Evolutionary conservation across 1,139 yeast species (phyloP).

Genomic region (Pichia sp.): DNA sequence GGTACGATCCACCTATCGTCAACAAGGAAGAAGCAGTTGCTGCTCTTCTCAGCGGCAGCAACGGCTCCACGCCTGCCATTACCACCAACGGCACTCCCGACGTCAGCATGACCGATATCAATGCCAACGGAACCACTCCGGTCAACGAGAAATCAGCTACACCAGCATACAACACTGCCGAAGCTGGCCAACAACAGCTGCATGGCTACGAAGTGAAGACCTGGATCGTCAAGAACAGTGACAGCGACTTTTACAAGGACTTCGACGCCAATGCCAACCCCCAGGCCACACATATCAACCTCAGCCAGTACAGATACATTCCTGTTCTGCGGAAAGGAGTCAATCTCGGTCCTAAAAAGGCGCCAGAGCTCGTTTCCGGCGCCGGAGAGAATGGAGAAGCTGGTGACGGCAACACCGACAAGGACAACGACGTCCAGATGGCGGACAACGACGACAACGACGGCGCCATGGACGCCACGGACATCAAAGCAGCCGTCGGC

Average conservation of each 20-base stretch:
- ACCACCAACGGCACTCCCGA: neutral
- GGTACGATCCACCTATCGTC: constrained; percentile 34
- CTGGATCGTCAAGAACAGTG: neutral
- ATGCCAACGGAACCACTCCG: neutral
- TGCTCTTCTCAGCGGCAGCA: neutral
- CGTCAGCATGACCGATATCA: neutral
- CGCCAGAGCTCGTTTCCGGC: neutral
- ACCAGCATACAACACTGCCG: neutral
- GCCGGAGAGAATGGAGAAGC: neutral
- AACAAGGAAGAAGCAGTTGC: constrained; percentile 1
- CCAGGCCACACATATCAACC: neutral
- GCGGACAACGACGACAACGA: constrained; percentile 11
- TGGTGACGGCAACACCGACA: neutral
- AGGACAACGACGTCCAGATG: constrained; percentile 3
- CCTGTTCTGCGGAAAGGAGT: neutral
- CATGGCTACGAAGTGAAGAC: constrained; percentile 3
- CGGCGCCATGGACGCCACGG: constrained; percentile 45
- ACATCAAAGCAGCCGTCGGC: constrained; percentile 66
- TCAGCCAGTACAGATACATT: neutral
- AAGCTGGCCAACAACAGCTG: neutral
- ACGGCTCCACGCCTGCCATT: neutral
- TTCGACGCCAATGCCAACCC: neutral
- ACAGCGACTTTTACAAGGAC: neutral
- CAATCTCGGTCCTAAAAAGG: neutral
- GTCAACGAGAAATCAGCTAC: neutral